A percentile compares a stretch with the other conserved stretches of the same genome.
These are phyloP conservation scores for Colletotrichum noveboracense DNA, from an alignment of 2,329 filamentous ascomycete genomes.

Conservation along the genomic window DNA sequence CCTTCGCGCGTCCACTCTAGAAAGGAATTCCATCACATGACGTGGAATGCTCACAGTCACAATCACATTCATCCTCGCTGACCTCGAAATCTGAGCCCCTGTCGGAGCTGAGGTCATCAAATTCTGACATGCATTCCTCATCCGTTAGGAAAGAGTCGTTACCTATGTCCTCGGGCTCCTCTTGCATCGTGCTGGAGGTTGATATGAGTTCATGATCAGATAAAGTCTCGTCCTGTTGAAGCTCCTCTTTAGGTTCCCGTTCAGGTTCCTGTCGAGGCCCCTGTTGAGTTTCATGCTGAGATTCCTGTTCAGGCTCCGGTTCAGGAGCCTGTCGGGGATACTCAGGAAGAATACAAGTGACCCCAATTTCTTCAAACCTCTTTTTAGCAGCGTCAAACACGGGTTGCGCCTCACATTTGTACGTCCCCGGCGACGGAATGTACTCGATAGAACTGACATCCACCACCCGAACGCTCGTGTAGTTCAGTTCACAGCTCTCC, in stretches of 20 bases:
- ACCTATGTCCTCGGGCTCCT: background rate
- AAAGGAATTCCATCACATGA: fast-evolving
- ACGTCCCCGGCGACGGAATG: background rate
- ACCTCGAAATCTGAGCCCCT: background rate
- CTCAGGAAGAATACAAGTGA: background rate
- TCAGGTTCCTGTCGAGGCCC: background rate
- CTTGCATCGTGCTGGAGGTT: fast-evolving
- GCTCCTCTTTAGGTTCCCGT: background rate
- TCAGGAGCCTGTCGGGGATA: fast-evolving
- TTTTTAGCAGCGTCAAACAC: background rate
- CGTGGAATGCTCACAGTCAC: too few relatives aligned
- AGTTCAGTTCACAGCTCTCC: background rate
- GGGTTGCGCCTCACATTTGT: background rate
- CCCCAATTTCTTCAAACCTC: background rate
- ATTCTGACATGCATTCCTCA: fast-evolving
- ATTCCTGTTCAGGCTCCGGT: background rate
- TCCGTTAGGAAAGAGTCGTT: background rate
- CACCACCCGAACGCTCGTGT: background rate
- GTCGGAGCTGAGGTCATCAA: background rate
- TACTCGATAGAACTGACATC: background rate
- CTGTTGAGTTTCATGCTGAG: background rate
- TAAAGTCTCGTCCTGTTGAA: background rate
- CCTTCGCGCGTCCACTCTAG: background rate
- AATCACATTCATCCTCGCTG: background rate
- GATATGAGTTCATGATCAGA: background rate